A percentile compares a stretch with the other conserved stretches of the same genome.
Conservation (phyloP, 345 rosid genomes). For the Linum lewisii region DNA sequence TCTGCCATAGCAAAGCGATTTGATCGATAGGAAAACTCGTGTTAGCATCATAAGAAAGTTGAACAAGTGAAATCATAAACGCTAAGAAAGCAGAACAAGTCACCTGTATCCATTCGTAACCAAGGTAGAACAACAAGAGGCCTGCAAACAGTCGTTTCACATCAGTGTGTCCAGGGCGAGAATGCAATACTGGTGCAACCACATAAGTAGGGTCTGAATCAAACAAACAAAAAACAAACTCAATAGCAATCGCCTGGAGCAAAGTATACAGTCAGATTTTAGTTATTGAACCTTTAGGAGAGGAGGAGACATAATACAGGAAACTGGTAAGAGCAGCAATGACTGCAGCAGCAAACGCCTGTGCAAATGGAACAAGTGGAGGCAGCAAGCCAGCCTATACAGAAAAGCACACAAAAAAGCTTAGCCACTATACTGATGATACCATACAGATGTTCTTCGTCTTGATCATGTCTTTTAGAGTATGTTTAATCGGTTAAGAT, state of each 20-base stretch:
- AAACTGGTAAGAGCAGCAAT: constrained; percentile 90
- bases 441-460: too few species aligned
- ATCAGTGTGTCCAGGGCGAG: constrained; percentile 59
- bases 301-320: constrained; percentile 76
- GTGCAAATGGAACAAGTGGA: constrained; percentile 95
- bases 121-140: constrained; percentile 77
- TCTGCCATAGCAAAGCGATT: constrained; percentile 36
- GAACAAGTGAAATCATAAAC: constrained; percentile 1
- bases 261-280: neutral
- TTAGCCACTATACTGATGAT: constrained; percentile 9
- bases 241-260: neutral
- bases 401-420: neutral
- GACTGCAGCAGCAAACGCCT: constrained; percentile 87
- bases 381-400: constrained; percentile 75
- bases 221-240: constrained; percentile 12
- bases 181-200: constrained; percentile 69
- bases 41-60: neutral
- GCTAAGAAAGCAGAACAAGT: neutral
- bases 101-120: constrained; percentile 96
- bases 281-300: constrained; percentile 63
- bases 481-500: too few species aligned
- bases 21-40: neutral
- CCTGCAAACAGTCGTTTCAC: constrained; percentile 86
- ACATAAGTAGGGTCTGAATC: constrained; percentile 78
- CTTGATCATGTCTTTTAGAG: too few species aligned